phyloP scores from a whole-genome alignment of 148 eudicot species.

The Rhododendron ferrugineum region DNA sequence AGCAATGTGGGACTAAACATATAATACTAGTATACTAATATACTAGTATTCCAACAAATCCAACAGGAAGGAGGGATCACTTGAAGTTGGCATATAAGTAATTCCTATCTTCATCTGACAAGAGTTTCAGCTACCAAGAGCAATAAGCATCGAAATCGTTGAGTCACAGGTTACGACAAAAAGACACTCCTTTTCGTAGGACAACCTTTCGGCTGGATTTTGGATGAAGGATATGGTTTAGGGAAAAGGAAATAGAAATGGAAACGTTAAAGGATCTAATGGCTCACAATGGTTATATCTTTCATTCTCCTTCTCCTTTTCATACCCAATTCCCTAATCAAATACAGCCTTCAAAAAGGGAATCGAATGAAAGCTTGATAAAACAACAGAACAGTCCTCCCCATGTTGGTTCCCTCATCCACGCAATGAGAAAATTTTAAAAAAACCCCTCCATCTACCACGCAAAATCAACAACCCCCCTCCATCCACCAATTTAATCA shows the following conservation, averaged over 20 bases:
- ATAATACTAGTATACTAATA: too few relatives aligned
- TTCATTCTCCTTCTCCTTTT: neutral
- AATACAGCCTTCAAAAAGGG: neutral
- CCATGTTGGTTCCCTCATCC: neutral
- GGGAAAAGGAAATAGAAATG: neutral
- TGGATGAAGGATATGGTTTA: neutral
- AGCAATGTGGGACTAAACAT: too few relatives aligned
- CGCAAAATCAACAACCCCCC: too few relatives aligned
- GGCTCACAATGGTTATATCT: neutral
- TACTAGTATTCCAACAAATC: too few relatives aligned
- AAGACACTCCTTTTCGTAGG: neutral
- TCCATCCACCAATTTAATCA: too few relatives aligned
- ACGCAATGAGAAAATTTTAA: too few relatives aligned
- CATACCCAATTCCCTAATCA: neutral
- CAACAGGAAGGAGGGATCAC: conserved; percentile 1
- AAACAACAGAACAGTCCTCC: neutral
- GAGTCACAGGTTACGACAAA: neutral
- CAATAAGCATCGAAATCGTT: neutral
- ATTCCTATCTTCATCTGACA: neutral
- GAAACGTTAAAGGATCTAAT: neutral
- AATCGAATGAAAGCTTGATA: neutral
- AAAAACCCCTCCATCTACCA: too few relatives aligned
- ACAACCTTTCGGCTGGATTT: neutral
- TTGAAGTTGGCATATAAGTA: neutral
- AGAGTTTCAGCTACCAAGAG: neutral